A percentile compares a stretch with the other conserved stretches of the same genome.
These are phyloP conservation scores for Astragalus membranaceus DNA, from an alignment of 306 rosid genomes.

Conservation along the genomic window DNA sequence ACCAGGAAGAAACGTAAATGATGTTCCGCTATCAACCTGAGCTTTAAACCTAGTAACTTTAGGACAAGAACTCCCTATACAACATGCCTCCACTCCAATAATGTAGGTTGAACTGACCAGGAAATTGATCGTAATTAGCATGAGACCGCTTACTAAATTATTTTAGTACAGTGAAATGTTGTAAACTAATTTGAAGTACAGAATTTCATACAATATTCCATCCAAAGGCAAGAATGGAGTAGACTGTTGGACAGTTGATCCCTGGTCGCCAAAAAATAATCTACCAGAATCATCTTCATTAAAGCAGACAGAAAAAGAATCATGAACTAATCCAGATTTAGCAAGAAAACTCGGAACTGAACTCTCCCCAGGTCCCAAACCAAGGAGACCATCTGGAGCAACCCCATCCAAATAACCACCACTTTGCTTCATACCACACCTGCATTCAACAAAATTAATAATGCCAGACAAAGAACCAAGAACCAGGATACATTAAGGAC, in stretches of 20 bases:
- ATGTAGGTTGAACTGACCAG: constrained; percentile 65
- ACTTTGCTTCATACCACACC: constrained; percentile 98
- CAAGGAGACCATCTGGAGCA: constrained; percentile 94
- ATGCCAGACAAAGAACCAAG: neutral
- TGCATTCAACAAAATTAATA: constrained; percentile 29
- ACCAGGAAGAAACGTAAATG: constrained; percentile 84
- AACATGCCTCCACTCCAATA: constrained; percentile 71
- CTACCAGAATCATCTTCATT: constrained; percentile 72
- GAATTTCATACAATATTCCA: constrained; percentile 55
- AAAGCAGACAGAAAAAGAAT: constrained; percentile 85
- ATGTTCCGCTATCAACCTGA: constrained; percentile 81
- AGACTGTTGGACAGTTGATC: constrained; percentile 60
- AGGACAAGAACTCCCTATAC: constrained; percentile 60
- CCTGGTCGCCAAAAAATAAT: constrained; percentile 82
- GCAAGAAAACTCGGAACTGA: constrained; percentile 84
- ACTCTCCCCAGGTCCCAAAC: constrained; percentile 82
- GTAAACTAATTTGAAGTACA: constrained; percentile 7
- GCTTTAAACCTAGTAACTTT: constrained; percentile 60
- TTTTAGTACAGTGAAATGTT: neutral
- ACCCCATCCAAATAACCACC: constrained; percentile 86
- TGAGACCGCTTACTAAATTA: neutral
- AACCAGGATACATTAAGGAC: neutral
- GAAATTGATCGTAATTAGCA: constrained; percentile 25
- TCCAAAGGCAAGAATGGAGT: constrained; percentile 68
- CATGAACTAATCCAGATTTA: constrained; percentile 59